Evolutionary conservation across 129 eudicot genomes (phyloP).

Genomic region (Logfia minima): DNA sequence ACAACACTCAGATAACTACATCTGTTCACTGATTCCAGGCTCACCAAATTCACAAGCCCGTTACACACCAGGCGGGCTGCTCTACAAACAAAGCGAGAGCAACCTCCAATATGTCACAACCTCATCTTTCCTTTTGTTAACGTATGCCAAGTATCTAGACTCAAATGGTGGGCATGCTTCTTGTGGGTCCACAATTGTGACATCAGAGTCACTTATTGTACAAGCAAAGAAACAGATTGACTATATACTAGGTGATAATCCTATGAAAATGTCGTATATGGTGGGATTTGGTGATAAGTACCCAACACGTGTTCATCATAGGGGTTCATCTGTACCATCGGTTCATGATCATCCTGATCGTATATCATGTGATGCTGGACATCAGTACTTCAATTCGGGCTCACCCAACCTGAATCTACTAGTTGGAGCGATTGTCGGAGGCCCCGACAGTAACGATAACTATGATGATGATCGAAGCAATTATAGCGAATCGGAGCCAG

Average conservation of each 20-base stretch:
- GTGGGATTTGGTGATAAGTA: slow-evolving; percentile 80
- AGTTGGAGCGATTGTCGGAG: slow-evolving; percentile 80
- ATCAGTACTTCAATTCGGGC: slow-evolving; percentile 48
- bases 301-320: slow-evolving; percentile 70
- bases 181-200: slow-evolving; percentile 54
- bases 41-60: slow-evolving; percentile 74
- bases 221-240: slow-evolving; percentile 77
- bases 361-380: slow-evolving; percentile 66
- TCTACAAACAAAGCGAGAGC: slow-evolving; percentile 67
- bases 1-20: slow-evolving; percentile 84
- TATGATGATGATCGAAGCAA: slow-evolving; percentile 73
- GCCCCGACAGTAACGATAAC: slow-evolving; percentile 65
- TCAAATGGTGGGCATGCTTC: slow-evolving; percentile 42
- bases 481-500: slow-evolving; percentile 85
- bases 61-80: slow-evolving; percentile 89
- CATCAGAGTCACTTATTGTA: slow-evolving; percentile 55
- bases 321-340: slow-evolving; percentile 87
- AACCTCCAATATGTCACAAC: slow-evolving; percentile 91
- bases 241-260: slow-evolving; percentile 81
- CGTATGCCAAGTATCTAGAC: slow-evolving; percentile 72
- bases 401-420: slow-evolving; percentile 75
- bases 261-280: slow-evolving; percentile 79
- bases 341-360: slow-evolving; percentile 54
- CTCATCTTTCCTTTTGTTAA: slow-evolving; percentile 65
- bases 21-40: slow-evolving; percentile 83